A percentile compares a stretch with the other conserved stretches of the same genome.
These are phyloP conservation scores for Fusarium fujikuroi DNA, from an alignment of 2,329 filamentous ascomycete genomes.

Conservation along the genomic window DNA sequence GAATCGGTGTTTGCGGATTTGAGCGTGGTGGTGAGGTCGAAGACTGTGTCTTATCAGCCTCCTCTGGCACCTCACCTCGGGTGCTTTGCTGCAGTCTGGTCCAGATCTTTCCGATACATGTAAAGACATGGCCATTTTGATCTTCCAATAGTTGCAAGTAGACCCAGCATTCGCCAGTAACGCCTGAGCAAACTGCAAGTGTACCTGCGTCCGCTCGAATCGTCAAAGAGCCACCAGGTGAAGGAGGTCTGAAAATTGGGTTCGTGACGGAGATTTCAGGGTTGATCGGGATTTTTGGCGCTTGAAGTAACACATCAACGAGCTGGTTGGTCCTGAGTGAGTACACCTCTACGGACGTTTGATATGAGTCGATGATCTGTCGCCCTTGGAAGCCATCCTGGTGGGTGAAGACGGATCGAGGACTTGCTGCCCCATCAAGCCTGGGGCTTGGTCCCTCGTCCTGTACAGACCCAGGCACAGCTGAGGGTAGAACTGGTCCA, in stretches of 20 bases:
- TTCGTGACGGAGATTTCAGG: constrained; percentile 66
- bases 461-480: constrained; percentile 50
- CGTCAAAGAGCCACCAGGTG: constrained; percentile 77
- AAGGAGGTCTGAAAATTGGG: constrained; percentile 73
- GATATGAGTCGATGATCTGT: constrained; percentile 70
- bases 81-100: constrained; percentile 78
- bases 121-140: constrained; percentile 60
- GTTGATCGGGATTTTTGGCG: constrained; percentile 70
- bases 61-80: constrained; percentile 59
- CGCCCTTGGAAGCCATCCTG: constrained; percentile 52
- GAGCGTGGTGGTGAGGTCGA: constrained; percentile 53
- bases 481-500: constrained; percentile 71
- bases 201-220: constrained; percentile 78
- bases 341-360: constrained; percentile 90
- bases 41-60: constrained; percentile 55
- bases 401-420: constrained; percentile 54
- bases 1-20: constrained; percentile 68
- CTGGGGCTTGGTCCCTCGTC: constrained; percentile 53
- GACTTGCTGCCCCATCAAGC: constrained; percentile 56
- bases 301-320: constrained; percentile 78
- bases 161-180: constrained; percentile 88
- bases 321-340: constrained; percentile 80
- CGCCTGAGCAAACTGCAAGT: constrained; percentile 79
- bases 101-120: constrained; percentile 90
- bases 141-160: constrained; percentile 64